Evolutionary conservation across 2,329 filamentous ascomycete species (phyloP), one percentile per base, ranked within the genome.

Genomic region (Colletotrichum orchidophilum): DNA sequence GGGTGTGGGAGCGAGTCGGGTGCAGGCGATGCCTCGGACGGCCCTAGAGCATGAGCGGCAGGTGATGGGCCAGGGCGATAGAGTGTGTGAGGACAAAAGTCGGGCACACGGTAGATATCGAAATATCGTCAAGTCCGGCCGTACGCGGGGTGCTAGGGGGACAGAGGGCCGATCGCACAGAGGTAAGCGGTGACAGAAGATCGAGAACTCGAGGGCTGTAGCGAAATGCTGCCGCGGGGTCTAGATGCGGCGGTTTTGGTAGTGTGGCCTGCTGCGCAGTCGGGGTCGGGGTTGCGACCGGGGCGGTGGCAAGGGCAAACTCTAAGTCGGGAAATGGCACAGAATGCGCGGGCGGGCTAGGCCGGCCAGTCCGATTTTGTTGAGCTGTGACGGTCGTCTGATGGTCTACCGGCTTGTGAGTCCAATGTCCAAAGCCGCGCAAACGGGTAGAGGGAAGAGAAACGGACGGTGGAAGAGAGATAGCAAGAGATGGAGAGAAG

Each of bases 261-360:
- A 58, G 64, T 29, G 68, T 68, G 57, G 64, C 52, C 57, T 71
- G 31, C 63, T 68, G 58, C 64, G 58, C 15, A 49, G 50, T 67
- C 63, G 68, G 54, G 63, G 63, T 71, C 68, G 64, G 68, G 58
- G 64, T 54, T 59, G 64, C 68, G 53, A 68, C 68, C 64, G 64
- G 68, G 68, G 68, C 68, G 52, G 68, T 71, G 68, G 68, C 68
- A 68, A 68, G 64, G 68, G 58, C 68, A 63, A 71, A 71, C 64
- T 71, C 58, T 71, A 62, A 68, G 68, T 68, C 64, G 64, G 57
- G 58, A 59, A 59, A 58, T 64, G 66, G 49, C 26, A 27, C 49
- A 58, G 53, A 58, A 57, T 68, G 46, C 58, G 68, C 50, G 12
- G 42, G 42, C 57, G 57, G 50, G 68, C 68, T 68, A 71, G 68